Evolutionary conservation across 192 early-diverging fungal species (phyloP).

Genomic region (Podochytrium sp.): DNA sequence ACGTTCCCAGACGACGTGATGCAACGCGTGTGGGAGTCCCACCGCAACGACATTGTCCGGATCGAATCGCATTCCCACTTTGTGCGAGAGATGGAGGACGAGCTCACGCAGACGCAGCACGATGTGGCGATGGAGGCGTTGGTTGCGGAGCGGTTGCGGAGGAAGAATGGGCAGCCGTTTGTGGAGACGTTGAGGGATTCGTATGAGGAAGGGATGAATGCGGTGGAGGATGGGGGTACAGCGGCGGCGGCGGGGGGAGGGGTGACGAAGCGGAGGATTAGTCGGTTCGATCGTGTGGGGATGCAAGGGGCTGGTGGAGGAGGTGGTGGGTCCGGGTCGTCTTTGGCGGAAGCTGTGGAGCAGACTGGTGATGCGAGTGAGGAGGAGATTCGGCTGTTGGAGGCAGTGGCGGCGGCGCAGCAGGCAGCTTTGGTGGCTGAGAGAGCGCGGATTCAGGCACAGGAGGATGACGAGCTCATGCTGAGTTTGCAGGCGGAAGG

Average conservation of each 20-base stretch:
- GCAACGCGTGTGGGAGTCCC: neutral
- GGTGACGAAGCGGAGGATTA: too few species aligned
- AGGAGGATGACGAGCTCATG: neutral
- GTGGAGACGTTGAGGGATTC: neutral
- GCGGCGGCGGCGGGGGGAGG: too few species aligned
- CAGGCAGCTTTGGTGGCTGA: neutral
- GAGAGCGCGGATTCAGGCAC: neutral
- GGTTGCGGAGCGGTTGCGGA: slow-evolving; percentile 19
- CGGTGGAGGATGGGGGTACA: neutral
- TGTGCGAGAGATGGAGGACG: slow-evolving; percentile 31
- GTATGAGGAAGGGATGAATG: neutral
- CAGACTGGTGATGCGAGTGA: too few species aligned
- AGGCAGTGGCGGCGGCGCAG: neutral
- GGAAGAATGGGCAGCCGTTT: neutral
- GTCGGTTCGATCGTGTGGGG: neutral
- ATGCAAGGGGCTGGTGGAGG: too few species aligned
- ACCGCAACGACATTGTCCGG: neutral
- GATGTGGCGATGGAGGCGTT: slow-evolving; percentile 4
- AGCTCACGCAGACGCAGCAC: slow-evolving; percentile 29
- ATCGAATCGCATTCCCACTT: slow-evolving; percentile 12
- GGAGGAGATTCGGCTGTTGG: neutral
- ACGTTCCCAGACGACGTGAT: slow-evolving; percentile 17
- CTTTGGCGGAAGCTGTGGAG: too few species aligned
- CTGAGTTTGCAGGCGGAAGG: neutral
- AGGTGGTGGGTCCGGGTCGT: too few species aligned